Conservation (phyloP, 768 basidiomycete genomes). For the Naematelia aurantialba region DNA sequence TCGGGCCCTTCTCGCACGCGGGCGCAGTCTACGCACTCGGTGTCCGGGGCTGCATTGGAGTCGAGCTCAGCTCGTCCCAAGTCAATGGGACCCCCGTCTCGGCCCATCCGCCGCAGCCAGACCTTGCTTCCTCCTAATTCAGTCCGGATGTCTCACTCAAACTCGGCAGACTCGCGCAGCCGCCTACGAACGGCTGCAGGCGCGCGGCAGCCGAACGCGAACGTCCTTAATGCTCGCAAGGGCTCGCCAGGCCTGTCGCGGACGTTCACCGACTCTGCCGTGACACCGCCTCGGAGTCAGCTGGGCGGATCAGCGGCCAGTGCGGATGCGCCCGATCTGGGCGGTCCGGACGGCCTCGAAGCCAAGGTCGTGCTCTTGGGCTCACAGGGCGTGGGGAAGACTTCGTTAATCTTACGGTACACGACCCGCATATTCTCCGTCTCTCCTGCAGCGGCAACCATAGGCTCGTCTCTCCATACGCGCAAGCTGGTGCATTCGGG, state of each 20-base stretch:
- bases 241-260: constrained; percentile 15
- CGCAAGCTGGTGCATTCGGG: constrained; percentile 45
- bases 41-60: neutral
- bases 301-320: neutral
- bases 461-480: constrained; percentile 41
- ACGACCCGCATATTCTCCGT: constrained; percentile 34
- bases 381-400: constrained; percentile 47
- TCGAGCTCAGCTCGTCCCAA: constrained; percentile 14
- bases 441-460: constrained; percentile 28
- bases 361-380: constrained; percentile 48
- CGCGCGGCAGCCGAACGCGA: neutral
- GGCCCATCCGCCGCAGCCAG: constrained; percentile 25
- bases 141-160: constrained; percentile 27
- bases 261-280: constrained; percentile 15
- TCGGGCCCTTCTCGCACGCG: neutral
- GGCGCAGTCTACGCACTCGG: neutral
- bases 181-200: constrained; percentile 5
- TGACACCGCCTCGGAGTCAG: constrained; percentile 14
- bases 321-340: constrained; percentile 25
- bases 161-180: constrained; percentile 25
- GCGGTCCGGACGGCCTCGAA: constrained; percentile 40
- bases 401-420: constrained; percentile 44
- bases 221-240: neutral
- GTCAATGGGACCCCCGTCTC: constrained; percentile 21
- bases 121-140: constrained; percentile 22